Evolutionary conservation across 2,329 filamentous ascomycete genomes (phyloP), one percentile per base, ranked within the genome.

Genomic region (Botrytis fabae): DNA sequence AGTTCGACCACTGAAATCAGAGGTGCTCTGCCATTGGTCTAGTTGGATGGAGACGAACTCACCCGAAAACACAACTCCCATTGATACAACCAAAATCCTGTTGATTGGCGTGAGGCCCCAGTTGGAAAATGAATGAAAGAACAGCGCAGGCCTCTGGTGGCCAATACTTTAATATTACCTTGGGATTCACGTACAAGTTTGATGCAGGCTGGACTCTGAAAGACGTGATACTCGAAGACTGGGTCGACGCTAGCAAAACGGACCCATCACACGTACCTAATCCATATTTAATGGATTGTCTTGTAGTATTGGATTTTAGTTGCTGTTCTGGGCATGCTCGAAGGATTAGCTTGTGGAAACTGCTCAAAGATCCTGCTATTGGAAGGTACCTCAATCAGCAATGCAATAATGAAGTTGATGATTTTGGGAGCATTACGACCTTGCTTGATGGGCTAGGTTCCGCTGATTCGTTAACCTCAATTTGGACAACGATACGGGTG

Each of bases 161-260:
- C 4, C 25, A 54, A 22, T 63, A 73, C 18, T 18, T 63, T 8
- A 73, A 40, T 5, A 10, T 65, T 25, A 48, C 32, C 32, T n/a
- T 42, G 4, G 72, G 72, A n/a, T 12, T 57, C 16, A 73, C 54
- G 4, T 72, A 70, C 40, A 73, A 73, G 28, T 73, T 71, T 46
- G 65, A 74, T 44, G 38, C 73, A 20, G 69, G 69, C 20, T 74
- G 73, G 73, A 74, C 42, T 22, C 59, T 74, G 28, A 74, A 74
- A 72, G 73, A 74, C 32, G 69, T 62, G 7, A 72, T 74, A 35
- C 16, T 74, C 2, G 38, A 66, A 32, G 40, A 38, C 28, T 74
- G 62, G 73, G 22, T 69, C 1, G 28, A 72, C 18, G 57, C 54
- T 35, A 12, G 28, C 10, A 44, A 38, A n/a, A 14, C 6, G 16